A percentile compares a stretch with the other conserved stretches of the same genome.
phyloP scores from a whole-genome alignment of 768 basidiomycete genomes.

The Gyrodon lividus region DNA sequence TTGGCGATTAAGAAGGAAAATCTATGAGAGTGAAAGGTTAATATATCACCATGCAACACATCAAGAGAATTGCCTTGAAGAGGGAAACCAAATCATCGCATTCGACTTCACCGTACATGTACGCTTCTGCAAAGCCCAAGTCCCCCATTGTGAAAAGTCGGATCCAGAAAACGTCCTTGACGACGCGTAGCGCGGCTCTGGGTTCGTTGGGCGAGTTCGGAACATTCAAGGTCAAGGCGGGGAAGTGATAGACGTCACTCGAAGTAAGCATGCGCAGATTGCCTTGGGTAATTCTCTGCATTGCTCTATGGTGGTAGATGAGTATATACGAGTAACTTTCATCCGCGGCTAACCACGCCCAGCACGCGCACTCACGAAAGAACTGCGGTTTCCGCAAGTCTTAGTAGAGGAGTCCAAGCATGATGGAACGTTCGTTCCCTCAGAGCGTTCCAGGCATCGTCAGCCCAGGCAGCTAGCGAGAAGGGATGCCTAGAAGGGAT shows the following conservation, averaged over 20 bases:
- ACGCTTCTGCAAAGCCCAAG: conserved; percentile 73
- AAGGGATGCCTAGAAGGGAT: conserved; percentile 43
- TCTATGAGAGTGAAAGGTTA: conserved; percentile 35
- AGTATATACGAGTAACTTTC: background rate
- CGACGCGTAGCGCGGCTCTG: conserved; percentile 47
- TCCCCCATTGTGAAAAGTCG: conserved; percentile 60
- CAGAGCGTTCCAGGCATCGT: conserved; percentile 42
- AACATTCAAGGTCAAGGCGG: conserved; percentile 23
- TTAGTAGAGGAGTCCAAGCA: conserved; percentile 43
- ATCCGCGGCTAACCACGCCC: conserved; percentile 2
- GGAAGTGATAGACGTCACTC: conserved; percentile 46
- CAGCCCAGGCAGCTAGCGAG: conserved; percentile 42
- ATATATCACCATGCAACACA: background rate
- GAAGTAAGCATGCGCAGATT: conserved; percentile 48
- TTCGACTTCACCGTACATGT: conserved; percentile 77
- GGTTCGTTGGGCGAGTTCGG: conserved; percentile 10
- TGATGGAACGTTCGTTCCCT: conserved; percentile 41
- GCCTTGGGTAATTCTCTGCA: conserved; percentile 47
- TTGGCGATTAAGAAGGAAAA: conserved; percentile 59
- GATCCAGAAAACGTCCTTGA: conserved; percentile 57
- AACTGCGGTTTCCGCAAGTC: conserved; percentile 45
- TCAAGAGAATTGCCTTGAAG: conserved; percentile 49
- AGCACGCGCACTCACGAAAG: conserved; percentile 38
- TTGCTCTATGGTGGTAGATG: conserved; percentile 32
- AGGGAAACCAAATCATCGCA: conserved; percentile 62